Base-by-base conservation (phyloP, 148 eudicot species). In the Fagopyrum homotropicum region DNA sequence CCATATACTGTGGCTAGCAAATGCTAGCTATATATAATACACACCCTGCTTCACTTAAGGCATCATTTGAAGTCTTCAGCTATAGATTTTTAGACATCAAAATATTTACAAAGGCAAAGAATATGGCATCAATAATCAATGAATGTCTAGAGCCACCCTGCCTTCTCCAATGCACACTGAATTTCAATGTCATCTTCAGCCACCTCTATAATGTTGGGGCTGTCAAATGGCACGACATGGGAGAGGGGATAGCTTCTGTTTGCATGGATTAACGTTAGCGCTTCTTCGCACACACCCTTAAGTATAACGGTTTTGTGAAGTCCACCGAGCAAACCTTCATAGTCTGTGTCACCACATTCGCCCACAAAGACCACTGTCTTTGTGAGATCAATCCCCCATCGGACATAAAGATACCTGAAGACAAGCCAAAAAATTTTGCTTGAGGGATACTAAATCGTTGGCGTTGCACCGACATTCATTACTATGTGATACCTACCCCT, bases 241-340 rank as follows among this genome's bases (percentile, higher is more conserved):
- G 93, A 80, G 35, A 94, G 97, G 6, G 98, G 92, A 75, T 94
- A 94, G 77, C 48, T 85, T 80, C 97, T 84, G 82, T 86, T 88
- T 9, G 88, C 83, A 69, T 88, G 96, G 72, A 94, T 86, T 45
- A 79, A 76, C 43, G 75, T 86, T 60, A 63, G 78, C 1, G 85
- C 84, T 61, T 68, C 76, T 68, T 76, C 80, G 80, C 96, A 79
- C 30, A 87, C 89, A 73, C 98, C 97, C 76, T 84, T 91, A 68
- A 94, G 75, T 72, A 83, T 69, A 11, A 85, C 82, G 43, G 84
- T 83, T 56, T 83, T 85, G 82, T 85, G 88, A n/a, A 79, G 45
- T 40, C 88, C 88, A 52, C 86, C 84, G 7, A 85, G 56, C 76
- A 83, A 72, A 63, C 73, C 79, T 80, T 85, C 86, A 12, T 83